Percentiles rank a stretch among this genome's conserved stretches.
Evolutionary conservation across 2,329 filamentous ascomycete species (phyloP).

Genomic region (Penicillium janthinellum): DNA sequence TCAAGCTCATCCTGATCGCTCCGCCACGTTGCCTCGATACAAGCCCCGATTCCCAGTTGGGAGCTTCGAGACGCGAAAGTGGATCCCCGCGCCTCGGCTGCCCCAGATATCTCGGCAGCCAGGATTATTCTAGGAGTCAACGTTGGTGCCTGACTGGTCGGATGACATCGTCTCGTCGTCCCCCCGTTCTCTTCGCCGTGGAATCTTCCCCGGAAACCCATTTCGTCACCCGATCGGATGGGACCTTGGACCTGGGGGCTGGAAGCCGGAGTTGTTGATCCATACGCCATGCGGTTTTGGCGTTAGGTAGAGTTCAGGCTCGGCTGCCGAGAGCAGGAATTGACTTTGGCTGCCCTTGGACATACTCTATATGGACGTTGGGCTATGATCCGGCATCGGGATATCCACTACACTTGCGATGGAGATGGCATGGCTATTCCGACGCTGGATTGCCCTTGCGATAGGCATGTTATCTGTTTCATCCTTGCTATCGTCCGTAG

Average conservation of each 20-base stretch:
- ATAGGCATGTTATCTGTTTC: background rate
- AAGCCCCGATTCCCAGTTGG: background rate
- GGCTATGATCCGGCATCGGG: background rate
- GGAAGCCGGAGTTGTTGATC: background rate
- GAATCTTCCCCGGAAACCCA: background rate
- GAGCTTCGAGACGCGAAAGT: background rate
- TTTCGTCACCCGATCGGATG: background rate
- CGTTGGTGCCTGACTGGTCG: background rate
- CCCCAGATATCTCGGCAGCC: background rate
- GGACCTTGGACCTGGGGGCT: too few species aligned
- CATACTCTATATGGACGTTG: background rate
- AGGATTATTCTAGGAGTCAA: background rate
- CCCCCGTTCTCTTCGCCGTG: slow-evolving; percentile 4
- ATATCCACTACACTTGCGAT: background rate
- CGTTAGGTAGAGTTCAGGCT: background rate
- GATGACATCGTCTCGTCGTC: slow-evolving; percentile 8
- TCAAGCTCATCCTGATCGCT: background rate
- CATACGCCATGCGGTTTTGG: background rate
- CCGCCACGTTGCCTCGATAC: slow-evolving; percentile 3
- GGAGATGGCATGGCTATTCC: background rate
- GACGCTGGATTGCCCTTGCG: background rate
- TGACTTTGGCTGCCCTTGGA: background rate
- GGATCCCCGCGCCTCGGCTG: slow-evolving; percentile 2
- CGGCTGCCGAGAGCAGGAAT: background rate
- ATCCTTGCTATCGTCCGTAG: background rate